Percentiles rank a stretch among this genome's conserved stretches.
These are phyloP conservation scores for Senecio squalidus DNA, from an alignment of 140 eudicot species.

Conservation along the genomic window DNA sequence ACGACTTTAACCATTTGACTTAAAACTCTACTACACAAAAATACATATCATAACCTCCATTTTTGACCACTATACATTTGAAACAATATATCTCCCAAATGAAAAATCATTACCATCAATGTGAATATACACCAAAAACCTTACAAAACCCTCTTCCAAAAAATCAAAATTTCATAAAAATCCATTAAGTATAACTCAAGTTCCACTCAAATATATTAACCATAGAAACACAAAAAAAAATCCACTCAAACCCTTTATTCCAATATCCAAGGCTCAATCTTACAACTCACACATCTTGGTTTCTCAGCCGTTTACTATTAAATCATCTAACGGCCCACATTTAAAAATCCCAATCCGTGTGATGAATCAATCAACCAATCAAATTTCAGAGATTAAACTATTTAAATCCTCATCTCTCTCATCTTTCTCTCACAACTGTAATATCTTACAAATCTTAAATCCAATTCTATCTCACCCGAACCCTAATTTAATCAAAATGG, in stretches of 20 bases:
- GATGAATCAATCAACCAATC: constrained; percentile 45
- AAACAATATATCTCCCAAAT: neutral
- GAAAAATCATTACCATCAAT: neutral
- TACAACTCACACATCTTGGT: neutral
- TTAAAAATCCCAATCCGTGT: constrained; percentile 61
- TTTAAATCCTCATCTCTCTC: constrained; percentile 37
- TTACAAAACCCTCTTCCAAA: constrained; percentile 12
- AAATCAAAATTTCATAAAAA: constrained; percentile 21
- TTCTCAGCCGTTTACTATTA: constrained; percentile 30
- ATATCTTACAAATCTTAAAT: neutral
- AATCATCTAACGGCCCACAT: constrained; percentile 54
- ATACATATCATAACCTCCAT: too few relatives aligned
- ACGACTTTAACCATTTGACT: neutral
- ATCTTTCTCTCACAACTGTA: neutral
- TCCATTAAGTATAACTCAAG: constrained; percentile 19
- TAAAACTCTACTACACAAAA: constrained; percentile 4
- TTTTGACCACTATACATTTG: neutral
- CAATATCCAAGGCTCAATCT: neutral
- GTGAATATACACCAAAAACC: constrained; percentile 16
- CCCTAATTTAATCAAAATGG: constrained; percentile 7
- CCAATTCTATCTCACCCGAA: constrained; percentile 7
- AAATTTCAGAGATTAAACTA: constrained; percentile 33
- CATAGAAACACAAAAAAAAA: constrained; percentile 52
- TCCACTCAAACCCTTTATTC: neutral
- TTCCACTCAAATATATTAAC: constrained; percentile 30